Evolutionary conservation across 2,329 filamentous ascomycete species (phyloP).

Genomic region (Drechslerella coelobrocha): DNA sequence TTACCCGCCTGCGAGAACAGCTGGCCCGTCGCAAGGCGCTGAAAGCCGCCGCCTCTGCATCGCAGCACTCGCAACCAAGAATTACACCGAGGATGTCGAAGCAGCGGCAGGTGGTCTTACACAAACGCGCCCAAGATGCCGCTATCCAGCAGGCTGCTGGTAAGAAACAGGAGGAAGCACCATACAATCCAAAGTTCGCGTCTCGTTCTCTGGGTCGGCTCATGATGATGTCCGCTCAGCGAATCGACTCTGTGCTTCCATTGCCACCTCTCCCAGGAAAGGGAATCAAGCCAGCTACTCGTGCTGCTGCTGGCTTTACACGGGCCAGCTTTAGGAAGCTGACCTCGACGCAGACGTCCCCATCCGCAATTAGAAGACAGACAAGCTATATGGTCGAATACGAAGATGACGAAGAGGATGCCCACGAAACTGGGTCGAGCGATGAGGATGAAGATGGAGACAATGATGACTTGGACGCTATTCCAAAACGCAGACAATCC

Average conservation of each 20-base stretch:
- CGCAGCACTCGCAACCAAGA: conserved; percentile 31
- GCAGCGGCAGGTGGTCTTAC: conserved; percentile 26
- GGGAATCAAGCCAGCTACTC: conserved; percentile 31
- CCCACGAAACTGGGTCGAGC: not conserved
- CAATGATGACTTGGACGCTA: conserved; percentile 38
- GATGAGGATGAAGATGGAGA: conserved; percentile 13
- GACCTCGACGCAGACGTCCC: conserved; percentile 25
- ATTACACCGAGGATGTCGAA: conserved; percentile 35
- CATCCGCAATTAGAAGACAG: conserved; percentile 15
- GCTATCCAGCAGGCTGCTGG: conserved; percentile 29
- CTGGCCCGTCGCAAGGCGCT: conserved; percentile 28
- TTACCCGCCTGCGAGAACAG: conserved; percentile 68
- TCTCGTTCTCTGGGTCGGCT: conserved; percentile 32
- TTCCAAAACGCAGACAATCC: conserved; percentile 8
- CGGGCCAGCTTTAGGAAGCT: conserved; percentile 41
- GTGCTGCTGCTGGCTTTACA: conserved; percentile 44
- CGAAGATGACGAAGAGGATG: conserved; percentile 14
- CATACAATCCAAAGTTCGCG: conserved; percentile 36
- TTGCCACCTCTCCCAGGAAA: conserved; percentile 21
- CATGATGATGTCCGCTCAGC: conserved; percentile 32
- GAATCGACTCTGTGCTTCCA: conserved; percentile 26
- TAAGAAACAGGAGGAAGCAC: conserved; percentile 8
- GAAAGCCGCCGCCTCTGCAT: conserved; percentile 12
- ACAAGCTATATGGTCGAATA: conserved; percentile 14
- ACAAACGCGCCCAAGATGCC: conserved; percentile 36